A percentile compares a stretch with the other conserved stretches of the same genome.
Conservation (phyloP, 768 basidiomycete genomes). For the Hydnomerulius pinastri region DNA sequence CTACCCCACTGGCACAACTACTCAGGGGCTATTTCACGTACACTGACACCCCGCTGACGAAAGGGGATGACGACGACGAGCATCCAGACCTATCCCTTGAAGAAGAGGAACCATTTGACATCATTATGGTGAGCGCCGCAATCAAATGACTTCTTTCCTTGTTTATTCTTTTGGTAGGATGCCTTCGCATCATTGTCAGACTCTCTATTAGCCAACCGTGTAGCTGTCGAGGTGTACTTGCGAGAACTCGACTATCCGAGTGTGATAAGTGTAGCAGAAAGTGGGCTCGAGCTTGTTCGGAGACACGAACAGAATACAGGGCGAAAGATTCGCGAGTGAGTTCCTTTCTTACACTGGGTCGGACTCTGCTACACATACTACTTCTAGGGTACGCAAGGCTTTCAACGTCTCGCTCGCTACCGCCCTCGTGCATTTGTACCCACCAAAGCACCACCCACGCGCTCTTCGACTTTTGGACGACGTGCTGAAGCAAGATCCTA, state of each 20-base stretch:
- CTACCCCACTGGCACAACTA: constrained; percentile 53
- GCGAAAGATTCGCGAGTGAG: constrained; percentile 50
- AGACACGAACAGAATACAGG: constrained; percentile 60
- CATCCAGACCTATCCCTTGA: constrained; percentile 18
- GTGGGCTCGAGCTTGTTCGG: constrained; percentile 59
- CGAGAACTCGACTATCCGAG: constrained; percentile 73
- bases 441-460: constrained; percentile 86
- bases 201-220: constrained; percentile 67
- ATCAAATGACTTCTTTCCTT: background rate
- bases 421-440: constrained; percentile 79
- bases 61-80: constrained; percentile 21
- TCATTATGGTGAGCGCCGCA: constrained; percentile 54
- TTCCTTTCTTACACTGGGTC: constrained; percentile 1
- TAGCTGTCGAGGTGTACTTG: constrained; percentile 66
- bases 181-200: constrained; percentile 49
- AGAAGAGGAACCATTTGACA: constrained; percentile 57
- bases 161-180: constrained; percentile 44
- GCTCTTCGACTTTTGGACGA: constrained; percentile 76
- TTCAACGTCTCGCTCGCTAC: constrained; percentile 74
- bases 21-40: constrained; percentile 72
- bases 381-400: constrained; percentile 58
- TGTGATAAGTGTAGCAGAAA: constrained; percentile 70
- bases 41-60: constrained; percentile 46
- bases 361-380: background rate
- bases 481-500: constrained; percentile 61